These are phyloP conservation scores for Glaciozyma antarctica DNA, from an alignment of 768 basidiomycete genomes.

Conservation along the genomic window DNA sequence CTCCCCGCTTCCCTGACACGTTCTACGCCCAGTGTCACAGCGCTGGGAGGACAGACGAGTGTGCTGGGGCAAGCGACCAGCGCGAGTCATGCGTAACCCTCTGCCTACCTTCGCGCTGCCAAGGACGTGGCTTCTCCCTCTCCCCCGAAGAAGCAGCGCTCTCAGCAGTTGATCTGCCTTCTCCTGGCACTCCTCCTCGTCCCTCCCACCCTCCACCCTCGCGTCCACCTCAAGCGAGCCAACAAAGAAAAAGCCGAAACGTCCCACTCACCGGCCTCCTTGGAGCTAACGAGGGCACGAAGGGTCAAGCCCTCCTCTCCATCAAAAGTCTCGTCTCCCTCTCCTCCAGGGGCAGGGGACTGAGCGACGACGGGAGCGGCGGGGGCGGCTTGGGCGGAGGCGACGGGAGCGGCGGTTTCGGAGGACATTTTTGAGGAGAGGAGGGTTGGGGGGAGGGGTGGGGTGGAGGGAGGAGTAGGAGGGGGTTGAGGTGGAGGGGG, in stretches of 20 bases:
- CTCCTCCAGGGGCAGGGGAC: slow-evolving; percentile 45
- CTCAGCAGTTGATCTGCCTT: too few relatives aligned
- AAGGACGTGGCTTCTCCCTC: too few relatives aligned
- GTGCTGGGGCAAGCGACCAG: too few relatives aligned
- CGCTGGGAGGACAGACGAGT: too few relatives aligned
- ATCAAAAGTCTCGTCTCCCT: slow-evolving; percentile 36
- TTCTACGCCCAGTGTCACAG: too few relatives aligned
- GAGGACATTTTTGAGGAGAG: slow-evolving; percentile 5
- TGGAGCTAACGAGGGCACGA: slow-evolving; percentile 88
- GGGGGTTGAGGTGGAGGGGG: background rate
- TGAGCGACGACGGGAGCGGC: slow-evolving; percentile 1
- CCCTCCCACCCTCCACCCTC: background rate
- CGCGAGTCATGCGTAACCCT: too few relatives aligned
- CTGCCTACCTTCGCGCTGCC: too few relatives aligned
- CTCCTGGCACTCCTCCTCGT: too few relatives aligned
- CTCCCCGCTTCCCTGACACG: too few relatives aligned
- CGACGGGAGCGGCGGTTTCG: background rate
- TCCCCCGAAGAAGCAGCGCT: too few relatives aligned
- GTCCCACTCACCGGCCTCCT: slow-evolving; percentile 40
- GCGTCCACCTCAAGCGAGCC: background rate
- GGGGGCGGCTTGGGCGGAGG: slow-evolving; percentile 9
- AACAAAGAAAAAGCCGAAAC: background rate
- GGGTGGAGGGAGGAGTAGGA: background rate
- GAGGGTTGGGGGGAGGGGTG: slow-evolving; percentile 7
- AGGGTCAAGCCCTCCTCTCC: slow-evolving; percentile 64